phyloP scores from a whole-genome alignment of 2,329 filamentous ascomycete genomes.

The Exophiala alcalophila region DNA sequence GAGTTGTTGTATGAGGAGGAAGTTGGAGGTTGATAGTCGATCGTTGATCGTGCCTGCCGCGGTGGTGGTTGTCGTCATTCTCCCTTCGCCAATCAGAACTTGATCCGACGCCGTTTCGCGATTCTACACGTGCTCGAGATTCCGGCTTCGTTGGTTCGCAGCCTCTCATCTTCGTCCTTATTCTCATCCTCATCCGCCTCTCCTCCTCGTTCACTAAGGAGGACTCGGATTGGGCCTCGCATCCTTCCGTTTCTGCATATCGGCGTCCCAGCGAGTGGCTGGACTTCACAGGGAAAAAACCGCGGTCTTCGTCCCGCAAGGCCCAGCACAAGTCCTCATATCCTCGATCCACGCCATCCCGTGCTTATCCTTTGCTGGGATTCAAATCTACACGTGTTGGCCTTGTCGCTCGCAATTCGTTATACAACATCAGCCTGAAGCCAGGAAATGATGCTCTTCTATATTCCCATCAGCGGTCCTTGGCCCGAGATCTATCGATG shows the following conservation, averaged over 20 bases:
- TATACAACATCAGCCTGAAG: background rate
- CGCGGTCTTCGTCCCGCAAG: slow-evolving; percentile 13
- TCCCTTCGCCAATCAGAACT: background rate
- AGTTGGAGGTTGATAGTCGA: too few species aligned
- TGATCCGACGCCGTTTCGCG: background rate
- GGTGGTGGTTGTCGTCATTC: too few species aligned
- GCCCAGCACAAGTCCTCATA: background rate
- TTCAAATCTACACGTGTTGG: slow-evolving; percentile 12
- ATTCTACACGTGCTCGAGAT: background rate
- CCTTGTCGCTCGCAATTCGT: slow-evolving; percentile 8
- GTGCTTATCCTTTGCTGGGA: background rate
- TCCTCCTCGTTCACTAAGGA: too few species aligned
- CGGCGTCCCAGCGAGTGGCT: too few species aligned
- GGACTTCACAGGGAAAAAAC: too few species aligned
- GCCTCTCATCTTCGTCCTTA: too few species aligned
- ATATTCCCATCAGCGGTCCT: slow-evolving; percentile 7
- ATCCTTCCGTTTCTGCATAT: too few species aligned
- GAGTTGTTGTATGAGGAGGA: too few species aligned
- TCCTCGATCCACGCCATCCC: background rate
- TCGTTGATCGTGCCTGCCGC: too few species aligned
- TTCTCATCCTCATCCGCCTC: too few species aligned
- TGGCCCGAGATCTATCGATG: slow-evolving; percentile 10
- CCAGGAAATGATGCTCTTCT: background rate
- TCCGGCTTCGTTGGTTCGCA: background rate
- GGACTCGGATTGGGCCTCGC: too few species aligned